Evolutionary conservation across 2,329 filamentous ascomycete species (phyloP).

Genomic region (Talaromyces sp.): DNA sequence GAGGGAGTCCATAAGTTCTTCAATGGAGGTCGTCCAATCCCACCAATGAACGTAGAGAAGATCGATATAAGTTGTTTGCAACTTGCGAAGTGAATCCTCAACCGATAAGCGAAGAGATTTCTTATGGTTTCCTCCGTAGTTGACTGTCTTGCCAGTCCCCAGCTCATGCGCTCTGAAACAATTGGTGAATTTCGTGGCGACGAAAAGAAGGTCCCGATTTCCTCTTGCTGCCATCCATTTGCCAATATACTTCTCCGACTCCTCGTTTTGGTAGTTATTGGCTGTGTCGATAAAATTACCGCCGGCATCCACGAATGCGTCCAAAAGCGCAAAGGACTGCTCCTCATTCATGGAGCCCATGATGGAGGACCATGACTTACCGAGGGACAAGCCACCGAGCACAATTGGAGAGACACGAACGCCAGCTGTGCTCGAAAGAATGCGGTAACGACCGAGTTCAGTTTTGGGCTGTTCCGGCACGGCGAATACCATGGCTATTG

Average conservation of each 20-base stretch:
- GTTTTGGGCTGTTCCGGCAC: conserved; percentile 43
- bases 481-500: not conserved
- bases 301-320: conserved; percentile 63
- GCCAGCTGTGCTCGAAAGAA: conserved; percentile 64
- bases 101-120: conserved; percentile 45
- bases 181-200: conserved; percentile 68
- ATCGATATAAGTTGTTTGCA: conserved; percentile 55
- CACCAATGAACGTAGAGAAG: conserved; percentile 58
- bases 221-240: conserved; percentile 66
- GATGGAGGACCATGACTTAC: conserved; percentile 45
- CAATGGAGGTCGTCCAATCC: conserved; percentile 44
- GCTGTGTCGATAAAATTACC: conserved; percentile 74
- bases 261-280: conserved; percentile 65
- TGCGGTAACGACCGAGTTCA: conserved; percentile 62
- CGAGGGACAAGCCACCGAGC: conserved; percentile 39
- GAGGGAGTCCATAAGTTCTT: conserved; percentile 39
- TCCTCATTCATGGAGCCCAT: conserved; percentile 67
- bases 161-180: conserved; percentile 49
- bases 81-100: conserved; percentile 47
- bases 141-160: conserved; percentile 42
- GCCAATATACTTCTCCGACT: conserved; percentile 65
- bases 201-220: conserved; percentile 65
- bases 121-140: conserved; percentile 47
- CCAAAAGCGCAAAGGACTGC: conserved; percentile 62
- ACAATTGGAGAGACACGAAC: conserved; percentile 66